Evolutionary conservation across 208 protist species (phyloP), one percentile per base, ranked within the genome.

Genomic region (Trypanosomatidae sp.): DNA sequence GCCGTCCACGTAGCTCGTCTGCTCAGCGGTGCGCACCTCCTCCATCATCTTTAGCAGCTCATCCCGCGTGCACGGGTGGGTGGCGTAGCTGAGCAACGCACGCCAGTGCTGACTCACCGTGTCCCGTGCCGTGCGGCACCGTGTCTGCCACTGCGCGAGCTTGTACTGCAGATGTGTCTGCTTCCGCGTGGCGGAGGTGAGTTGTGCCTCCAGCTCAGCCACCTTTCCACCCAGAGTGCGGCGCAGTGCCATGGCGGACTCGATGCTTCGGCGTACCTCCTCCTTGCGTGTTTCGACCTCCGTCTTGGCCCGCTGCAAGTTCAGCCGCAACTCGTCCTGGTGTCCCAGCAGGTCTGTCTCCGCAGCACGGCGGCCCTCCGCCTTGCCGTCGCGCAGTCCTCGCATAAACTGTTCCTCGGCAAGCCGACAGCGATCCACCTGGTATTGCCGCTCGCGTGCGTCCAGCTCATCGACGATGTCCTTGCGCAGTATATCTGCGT

Each of bases 391-490:
- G 41, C 67, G 71, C 62, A 79, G 78, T 22, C 91, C 91, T 25
- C 84, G 80, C 52, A 68, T 22, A 46, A 89, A 92, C 62, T 89
- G 76, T 50, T 92, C 88, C 66, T 94, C 86, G 22, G 78, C 77
- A 2, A 89, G 33, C 6, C 88, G 79, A 1, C 79, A 79, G 15
- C 81, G 82, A 30, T 91, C 88, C 2, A 84, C 82, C 44, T 79
- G 76, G 73, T 83, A 86, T 62, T 83, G 70, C 30, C 66, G 65
- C 59, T 96, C 88, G 5, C 79, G 82, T 4, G 53, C 41, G 59
- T 92, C 82, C 33, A 96, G 79, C 69, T 93, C 88, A 36, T 74
- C 64, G 2, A 94, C 60, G 44, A 94, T 87, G 53, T 96, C 90
- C 36, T 69, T 68, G 33, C 91, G 87, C 50, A 96, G 77, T 74